These are phyloP conservation scores for Chloranthus sessilifolius DNA, from an alignment of 164 flowering plant genomes.

Conservation along the genomic window DNA sequence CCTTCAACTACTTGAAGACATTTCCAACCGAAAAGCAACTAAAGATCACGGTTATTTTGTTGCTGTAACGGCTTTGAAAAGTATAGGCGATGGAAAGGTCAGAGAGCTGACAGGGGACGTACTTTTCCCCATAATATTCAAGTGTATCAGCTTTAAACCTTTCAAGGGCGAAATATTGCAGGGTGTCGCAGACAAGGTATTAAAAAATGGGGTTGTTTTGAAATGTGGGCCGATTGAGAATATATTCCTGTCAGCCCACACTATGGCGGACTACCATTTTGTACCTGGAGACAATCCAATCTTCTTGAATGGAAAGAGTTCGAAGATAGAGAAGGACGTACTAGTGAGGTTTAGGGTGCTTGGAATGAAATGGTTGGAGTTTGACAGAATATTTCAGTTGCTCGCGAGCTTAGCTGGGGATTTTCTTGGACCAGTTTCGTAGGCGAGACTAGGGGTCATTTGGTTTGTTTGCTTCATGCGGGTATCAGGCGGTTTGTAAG, in stretches of 20 bases:
- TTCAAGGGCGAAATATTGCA: conserved; percentile 60
- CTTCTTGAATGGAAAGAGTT: conserved; percentile 42
- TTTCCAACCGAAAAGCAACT: conserved; percentile 49
- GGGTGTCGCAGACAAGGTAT: conserved; percentile 49
- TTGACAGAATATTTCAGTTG: conserved; percentile 38
- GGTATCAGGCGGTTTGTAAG: no score
- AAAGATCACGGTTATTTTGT: conserved; percentile 61
- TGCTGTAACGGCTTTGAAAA: conserved; percentile 49
- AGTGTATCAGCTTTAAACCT: conserved; percentile 58
- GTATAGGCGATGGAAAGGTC: conserved; percentile 58
- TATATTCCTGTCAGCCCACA: conserved; percentile 42
- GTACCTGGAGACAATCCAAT: conserved; percentile 62
- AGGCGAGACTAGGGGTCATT: no score
- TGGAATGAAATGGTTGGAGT: conserved; percentile 27
- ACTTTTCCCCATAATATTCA: conserved; percentile 64
- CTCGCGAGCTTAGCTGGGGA: conserved; percentile 49
- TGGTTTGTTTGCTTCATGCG: no score
- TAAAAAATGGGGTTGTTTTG: conserved; percentile 70
- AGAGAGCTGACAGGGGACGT: conserved; percentile 56
- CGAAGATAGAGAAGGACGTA: conserved; percentile 50
- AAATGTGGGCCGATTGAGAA: conserved; percentile 67
- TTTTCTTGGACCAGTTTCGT: conserved; percentile 42
- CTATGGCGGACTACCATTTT: conserved; percentile 53
- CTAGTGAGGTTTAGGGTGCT: conserved; percentile 23
- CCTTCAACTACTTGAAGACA: conserved; percentile 47